These are phyloP conservation scores for Phoma sp. DNA, from an alignment of 2,329 filamentous ascomycete species.

Conservation along the genomic window DNA sequence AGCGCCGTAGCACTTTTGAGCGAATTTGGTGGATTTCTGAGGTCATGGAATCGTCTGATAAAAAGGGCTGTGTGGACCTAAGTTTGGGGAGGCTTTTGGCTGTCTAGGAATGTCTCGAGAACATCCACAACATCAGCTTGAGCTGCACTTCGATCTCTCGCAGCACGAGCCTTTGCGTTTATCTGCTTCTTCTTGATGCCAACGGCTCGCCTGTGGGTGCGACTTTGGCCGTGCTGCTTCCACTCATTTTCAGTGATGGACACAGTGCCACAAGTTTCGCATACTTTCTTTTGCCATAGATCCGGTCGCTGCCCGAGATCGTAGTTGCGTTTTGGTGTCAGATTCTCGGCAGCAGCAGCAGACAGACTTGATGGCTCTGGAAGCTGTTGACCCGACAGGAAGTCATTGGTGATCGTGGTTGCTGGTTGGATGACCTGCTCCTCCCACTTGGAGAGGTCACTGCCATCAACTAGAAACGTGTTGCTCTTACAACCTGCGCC, in stretches of 20 bases:
- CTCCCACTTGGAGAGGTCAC: conserved; percentile 67
- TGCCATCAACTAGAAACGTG: conserved; percentile 83
- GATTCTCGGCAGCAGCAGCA: conserved; percentile 60
- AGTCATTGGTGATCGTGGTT: conserved; percentile 64
- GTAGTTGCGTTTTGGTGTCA: conserved; percentile 62
- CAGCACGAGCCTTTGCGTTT: conserved; percentile 8
- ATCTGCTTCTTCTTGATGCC: conserved; percentile 36
- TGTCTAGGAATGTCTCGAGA: conserved; percentile 26
- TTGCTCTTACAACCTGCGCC: conserved; percentile 60
- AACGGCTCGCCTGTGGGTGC: conserved; percentile 56
- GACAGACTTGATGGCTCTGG: conserved; percentile 63
- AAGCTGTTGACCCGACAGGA: conserved; percentile 63
- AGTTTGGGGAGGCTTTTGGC: not conserved
- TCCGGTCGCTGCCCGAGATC: conserved; percentile 52
- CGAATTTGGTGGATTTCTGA: not conserved
- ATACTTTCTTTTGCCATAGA: conserved; percentile 62
- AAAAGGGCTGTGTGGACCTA: not conserved
- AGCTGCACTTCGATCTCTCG: conserved; percentile 1
- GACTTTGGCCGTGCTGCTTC: conserved; percentile 61
- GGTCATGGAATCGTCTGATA: not conserved
- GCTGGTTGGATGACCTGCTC: conserved; percentile 71
- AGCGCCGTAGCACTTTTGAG: not conserved
- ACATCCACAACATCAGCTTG: conserved; percentile 31
- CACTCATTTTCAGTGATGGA: conserved; percentile 64
- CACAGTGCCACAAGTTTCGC: conserved; percentile 70